These are phyloP conservation scores for Chlorella sp. DNA, from an alignment of 139 green algal species.

Conservation along the genomic window DNA sequence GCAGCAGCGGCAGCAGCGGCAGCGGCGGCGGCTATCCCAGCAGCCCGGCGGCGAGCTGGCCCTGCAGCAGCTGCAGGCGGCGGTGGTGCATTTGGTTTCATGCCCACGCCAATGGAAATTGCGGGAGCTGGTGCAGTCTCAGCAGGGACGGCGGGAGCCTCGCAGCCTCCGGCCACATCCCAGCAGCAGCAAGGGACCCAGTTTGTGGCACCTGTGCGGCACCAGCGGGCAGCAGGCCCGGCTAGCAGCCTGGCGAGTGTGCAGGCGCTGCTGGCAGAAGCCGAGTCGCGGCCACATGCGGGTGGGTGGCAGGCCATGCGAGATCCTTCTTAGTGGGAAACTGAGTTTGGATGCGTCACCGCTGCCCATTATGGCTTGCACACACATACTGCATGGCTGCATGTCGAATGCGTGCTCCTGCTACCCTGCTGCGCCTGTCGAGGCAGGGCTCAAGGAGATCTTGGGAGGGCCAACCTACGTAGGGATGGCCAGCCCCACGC, in stretches of 20 bases:
- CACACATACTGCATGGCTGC: not conserved
- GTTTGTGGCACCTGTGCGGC: not conserved
- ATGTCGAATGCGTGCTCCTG: not conserved
- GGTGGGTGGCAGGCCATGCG: not conserved
- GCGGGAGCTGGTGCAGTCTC: not conserved
- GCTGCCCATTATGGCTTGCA: too few relatives aligned
- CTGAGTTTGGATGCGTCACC: too few relatives aligned
- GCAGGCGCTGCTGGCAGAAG: constrained; percentile 67
- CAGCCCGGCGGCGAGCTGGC: not conserved
- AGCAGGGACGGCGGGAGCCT: not conserved
- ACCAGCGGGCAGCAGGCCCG: not conserved
- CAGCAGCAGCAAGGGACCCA: not conserved
- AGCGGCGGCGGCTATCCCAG: not conserved
- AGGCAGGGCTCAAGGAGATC: constrained; percentile 70
- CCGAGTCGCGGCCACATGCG: constrained; percentile 30
- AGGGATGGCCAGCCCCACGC: constrained; percentile 79
- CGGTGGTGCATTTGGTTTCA: constrained; percentile 16
- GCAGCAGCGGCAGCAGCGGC: constrained; percentile 4
- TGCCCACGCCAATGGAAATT: constrained; percentile 49
- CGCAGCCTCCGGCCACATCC: not conserved
- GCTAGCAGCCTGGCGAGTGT: constrained; percentile 15
- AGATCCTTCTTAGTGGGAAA: too few relatives aligned
- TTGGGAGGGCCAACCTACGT: constrained; percentile 80
- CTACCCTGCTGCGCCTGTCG: not conserved
- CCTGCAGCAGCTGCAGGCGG: not conserved